A percentile compares a stretch with the other conserved stretches of the same genome.
Conservation (phyloP, 768 basidiomycete genomes). For the Hemileccinum rubropunctum region DNA sequence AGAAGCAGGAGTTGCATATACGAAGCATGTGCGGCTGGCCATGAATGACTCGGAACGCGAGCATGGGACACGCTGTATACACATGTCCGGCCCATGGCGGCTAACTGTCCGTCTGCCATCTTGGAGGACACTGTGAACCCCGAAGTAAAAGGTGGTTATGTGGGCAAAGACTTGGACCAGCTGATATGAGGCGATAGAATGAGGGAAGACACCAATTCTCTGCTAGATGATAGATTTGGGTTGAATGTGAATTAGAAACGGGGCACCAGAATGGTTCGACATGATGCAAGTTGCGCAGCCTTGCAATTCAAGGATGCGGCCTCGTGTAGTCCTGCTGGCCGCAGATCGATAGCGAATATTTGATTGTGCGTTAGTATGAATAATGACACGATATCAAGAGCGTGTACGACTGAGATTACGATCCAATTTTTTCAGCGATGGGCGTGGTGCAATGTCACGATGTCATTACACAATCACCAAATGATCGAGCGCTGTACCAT, state of each 20-base stretch:
- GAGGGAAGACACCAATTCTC: no score
- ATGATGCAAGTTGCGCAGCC: slow-evolving; percentile 12
- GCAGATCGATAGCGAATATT: slow-evolving; percentile 1
- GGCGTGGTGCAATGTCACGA: no score
- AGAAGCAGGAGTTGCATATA: slow-evolving; percentile 15
- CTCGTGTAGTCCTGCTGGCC: slow-evolving; percentile 27
- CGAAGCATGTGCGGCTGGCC: slow-evolving; percentile 15
- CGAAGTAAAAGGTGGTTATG: background rate
- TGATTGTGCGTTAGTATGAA: background rate
- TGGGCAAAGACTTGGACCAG: background rate
- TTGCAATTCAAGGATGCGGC: slow-evolving; percentile 3
- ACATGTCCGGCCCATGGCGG: slow-evolving; percentile 3
- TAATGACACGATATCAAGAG: background rate
- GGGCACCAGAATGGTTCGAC: slow-evolving; percentile 2
- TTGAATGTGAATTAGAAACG: slow-evolving; percentile 13
- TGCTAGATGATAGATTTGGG: background rate
- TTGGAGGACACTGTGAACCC: background rate
- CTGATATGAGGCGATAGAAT: background rate
- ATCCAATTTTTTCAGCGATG: no score
- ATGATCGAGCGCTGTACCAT: no score
- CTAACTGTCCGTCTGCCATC: background rate
- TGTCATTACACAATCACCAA: no score
- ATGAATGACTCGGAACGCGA: slow-evolving; percentile 14
- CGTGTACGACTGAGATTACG: background rate
- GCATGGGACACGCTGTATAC: slow-evolving; percentile 13